Evolutionary conservation across 768 basidiomycete genomes (phyloP).

Genomic region (Suillus decipiens): DNA sequence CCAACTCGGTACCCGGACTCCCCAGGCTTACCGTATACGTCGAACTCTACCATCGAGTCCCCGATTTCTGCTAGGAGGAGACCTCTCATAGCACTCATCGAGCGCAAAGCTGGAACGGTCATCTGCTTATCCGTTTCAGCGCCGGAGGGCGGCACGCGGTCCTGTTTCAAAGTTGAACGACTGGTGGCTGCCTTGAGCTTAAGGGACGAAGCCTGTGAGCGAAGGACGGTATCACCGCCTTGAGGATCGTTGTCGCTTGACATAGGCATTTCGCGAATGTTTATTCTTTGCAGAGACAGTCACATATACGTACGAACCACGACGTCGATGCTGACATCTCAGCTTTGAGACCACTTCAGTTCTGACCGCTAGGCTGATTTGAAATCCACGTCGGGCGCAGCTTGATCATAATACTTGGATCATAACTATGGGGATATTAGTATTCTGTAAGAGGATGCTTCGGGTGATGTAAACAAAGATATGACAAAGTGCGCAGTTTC

Average conservation of each 20-base stretch:
- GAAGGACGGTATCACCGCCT: background rate
- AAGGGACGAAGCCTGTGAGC: background rate
- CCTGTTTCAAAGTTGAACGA: background rate
- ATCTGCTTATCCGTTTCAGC: conserved; percentile 7
- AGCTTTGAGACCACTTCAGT: background rate
- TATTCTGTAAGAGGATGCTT: background rate
- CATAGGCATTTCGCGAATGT: background rate
- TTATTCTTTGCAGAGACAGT: background rate
- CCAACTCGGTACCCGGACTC: conserved; percentile 44
- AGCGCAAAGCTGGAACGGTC: conserved; percentile 32
- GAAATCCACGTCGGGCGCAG: background rate
- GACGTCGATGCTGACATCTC: background rate
- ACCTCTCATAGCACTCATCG: conserved; percentile 46
- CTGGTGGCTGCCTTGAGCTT: background rate
- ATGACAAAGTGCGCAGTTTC: background rate
- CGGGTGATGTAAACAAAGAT: background rate
- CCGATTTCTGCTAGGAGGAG: conserved; percentile 50
- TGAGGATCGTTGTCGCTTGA: background rate
- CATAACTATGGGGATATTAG: background rate
- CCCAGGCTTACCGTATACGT: conserved; percentile 33
- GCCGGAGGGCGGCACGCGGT: background rate
- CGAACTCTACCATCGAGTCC: conserved; percentile 48
- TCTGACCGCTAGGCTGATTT: background rate
- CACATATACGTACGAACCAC: background rate
- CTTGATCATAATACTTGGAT: background rate